A percentile compares a stretch with the other conserved stretches of the same genome.
Conservation (phyloP, 441 rosid genomes). For the Rhodomyrtus psidioides region DNA sequence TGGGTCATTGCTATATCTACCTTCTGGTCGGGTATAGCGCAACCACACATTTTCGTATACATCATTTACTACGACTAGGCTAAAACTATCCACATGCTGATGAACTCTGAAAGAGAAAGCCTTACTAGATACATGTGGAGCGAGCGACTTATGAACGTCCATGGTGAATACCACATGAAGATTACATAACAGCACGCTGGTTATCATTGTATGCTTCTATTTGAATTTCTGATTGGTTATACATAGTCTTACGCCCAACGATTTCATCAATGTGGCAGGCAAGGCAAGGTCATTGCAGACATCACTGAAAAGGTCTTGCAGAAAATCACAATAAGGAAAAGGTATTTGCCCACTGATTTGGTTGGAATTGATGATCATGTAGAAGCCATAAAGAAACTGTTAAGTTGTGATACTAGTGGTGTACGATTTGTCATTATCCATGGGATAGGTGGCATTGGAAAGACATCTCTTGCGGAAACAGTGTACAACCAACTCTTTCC, state of each 20-base stretch:
- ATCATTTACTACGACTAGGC: not conserved
- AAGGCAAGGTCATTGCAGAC: not conserved
- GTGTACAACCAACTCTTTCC: not conserved
- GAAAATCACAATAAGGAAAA: not conserved
- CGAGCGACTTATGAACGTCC: not conserved
- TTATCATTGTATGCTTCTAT: not conserved
- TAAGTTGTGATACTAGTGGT: not conserved
- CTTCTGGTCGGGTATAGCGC: not conserved
- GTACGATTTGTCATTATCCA: not conserved
- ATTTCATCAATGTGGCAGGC: not conserved
- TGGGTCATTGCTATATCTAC: not conserved
- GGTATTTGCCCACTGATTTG: not conserved
- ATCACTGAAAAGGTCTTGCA: not conserved
- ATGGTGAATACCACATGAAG: not conserved
- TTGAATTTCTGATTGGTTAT: not conserved
- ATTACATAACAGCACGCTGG: not conserved
- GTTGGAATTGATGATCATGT: not conserved
- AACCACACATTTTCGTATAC: not conserved
- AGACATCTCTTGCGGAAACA: not conserved
- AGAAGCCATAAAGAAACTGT: not conserved
- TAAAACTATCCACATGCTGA: not conserved
- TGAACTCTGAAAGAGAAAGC: not conserved
- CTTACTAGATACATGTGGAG: too few species aligned
- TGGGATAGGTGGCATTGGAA: not conserved
- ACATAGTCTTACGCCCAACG: not conserved